phyloP scores from a whole-genome alignment of 148 eudicot species.

The Amaranthus cruentus region DNA sequence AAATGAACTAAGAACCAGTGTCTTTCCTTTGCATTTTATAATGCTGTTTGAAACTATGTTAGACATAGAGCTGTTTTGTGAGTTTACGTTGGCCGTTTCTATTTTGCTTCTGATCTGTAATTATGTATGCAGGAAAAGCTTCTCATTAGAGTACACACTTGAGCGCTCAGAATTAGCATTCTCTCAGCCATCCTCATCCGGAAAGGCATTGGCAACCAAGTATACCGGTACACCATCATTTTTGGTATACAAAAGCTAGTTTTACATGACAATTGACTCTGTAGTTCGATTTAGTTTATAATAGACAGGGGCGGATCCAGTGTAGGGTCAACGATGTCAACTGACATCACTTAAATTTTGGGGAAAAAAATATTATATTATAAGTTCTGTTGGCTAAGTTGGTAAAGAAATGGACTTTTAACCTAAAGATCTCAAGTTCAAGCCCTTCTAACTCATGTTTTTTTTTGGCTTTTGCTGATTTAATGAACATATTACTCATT shows the following conservation, averaged over 20 bases:
- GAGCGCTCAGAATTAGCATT: constrained; percentile 45
- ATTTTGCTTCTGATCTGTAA: not conserved
- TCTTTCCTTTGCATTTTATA: no score
- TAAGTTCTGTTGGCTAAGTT: no score
- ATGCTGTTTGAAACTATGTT: no score
- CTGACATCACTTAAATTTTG: no score
- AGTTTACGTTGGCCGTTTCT: not conserved
- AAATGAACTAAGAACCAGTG: no score
- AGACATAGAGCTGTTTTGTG: not conserved
- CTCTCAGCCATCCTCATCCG: constrained; percentile 56
- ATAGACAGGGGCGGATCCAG: no score
- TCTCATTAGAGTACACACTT: constrained; percentile 25
- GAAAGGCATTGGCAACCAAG: constrained; percentile 42
- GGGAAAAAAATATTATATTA: no score
- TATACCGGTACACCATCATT: constrained; percentile 42
- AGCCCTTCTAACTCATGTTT: no score
- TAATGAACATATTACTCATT: no score
- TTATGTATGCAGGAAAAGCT: constrained; percentile 45
- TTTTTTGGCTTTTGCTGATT: no score
- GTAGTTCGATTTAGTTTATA: not conserved
- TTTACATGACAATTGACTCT: not conserved
- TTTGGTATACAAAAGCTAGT: constrained; percentile 43
- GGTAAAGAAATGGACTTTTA: no score
- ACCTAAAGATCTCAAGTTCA: no score
- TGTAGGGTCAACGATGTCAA: not conserved